phyloP scores from a whole-genome alignment of 805 yeast species.

The Wickerhamomyces silvicola region DNA sequence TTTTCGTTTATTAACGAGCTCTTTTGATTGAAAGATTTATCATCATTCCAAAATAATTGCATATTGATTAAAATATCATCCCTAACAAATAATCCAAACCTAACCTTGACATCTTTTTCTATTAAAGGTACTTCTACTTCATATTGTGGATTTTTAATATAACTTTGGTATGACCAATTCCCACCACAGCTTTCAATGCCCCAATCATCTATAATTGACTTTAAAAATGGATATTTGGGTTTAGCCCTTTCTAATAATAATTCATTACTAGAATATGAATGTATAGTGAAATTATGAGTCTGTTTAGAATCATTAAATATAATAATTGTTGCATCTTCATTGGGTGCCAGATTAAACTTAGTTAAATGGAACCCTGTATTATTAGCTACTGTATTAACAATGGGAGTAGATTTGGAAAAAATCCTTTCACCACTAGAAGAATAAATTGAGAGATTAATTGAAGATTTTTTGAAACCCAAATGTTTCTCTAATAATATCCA shows the following conservation, averaged over 20 bases:
- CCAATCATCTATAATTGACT: conserved; percentile 39
- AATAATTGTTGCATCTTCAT: conserved; percentile 25
- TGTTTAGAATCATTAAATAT: conserved; percentile 8
- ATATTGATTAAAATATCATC: conserved; percentile 30
- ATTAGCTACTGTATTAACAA: conserved; percentile 16
- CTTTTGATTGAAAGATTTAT: conserved; percentile 26
- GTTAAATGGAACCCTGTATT: conserved; percentile 35
- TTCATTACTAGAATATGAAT: conserved; percentile 10
- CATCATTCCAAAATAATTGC: conserved; percentile 36
- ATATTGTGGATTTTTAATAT: conserved; percentile 51
- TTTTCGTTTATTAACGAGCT: conserved; percentile 29
- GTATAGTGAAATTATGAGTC: conserved; percentile 16
- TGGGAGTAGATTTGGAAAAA: conserved; percentile 9
- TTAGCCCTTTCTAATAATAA: conserved; percentile 26
- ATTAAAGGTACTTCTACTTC: conserved; percentile 24
- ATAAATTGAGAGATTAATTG: conserved; percentile 24
- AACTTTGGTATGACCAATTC: conserved; percentile 40
- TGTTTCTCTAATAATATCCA: conserved; percentile 50
- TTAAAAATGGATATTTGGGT: conserved; percentile 15
- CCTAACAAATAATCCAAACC: conserved; percentile 19
- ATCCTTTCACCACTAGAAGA: conserved; percentile 26
- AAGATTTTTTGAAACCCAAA: conserved; percentile 21
- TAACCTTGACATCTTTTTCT: conserved; percentile 14
- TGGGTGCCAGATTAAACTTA: conserved; percentile 25
- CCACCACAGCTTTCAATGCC: conserved; percentile 43